Conservation (phyloP, 306 rosid genomes). For the Herpetospermum pedunculosum region DNA sequence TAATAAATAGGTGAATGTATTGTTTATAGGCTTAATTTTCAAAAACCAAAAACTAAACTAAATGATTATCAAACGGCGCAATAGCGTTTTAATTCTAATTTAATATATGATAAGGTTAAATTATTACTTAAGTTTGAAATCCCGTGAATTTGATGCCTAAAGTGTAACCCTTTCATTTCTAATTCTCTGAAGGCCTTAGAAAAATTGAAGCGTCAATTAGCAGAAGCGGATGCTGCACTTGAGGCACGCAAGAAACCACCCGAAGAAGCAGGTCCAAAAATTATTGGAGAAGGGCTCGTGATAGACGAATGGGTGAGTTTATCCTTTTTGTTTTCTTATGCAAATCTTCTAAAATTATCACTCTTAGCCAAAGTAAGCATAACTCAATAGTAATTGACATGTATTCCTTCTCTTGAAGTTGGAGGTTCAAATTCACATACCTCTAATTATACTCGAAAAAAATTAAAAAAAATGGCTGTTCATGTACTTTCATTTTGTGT, state of each 20-base stretch:
- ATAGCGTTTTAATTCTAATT: too few relatives aligned
- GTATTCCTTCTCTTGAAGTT: too few relatives aligned
- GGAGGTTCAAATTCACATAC: too few relatives aligned
- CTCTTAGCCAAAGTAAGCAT: too few relatives aligned
- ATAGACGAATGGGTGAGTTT: slow-evolving; percentile 90
- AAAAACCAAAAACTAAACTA: background rate
- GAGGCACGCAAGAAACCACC: slow-evolving; percentile 71
- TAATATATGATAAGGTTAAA: background rate
- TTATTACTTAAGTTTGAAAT: background rate
- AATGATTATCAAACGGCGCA: too few relatives aligned
- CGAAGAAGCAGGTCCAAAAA: slow-evolving; percentile 62
- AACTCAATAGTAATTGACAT: too few relatives aligned
- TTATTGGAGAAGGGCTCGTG: slow-evolving; percentile 86
- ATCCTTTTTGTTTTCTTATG: background rate
- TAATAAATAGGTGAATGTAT: too few relatives aligned
- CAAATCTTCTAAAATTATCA: background rate
- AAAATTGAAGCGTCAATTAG: slow-evolving; percentile 64
- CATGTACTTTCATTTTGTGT: slow-evolving; percentile 4
- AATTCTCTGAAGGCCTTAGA: slow-evolving; percentile 38
- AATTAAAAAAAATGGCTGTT: too few relatives aligned
- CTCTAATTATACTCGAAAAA: too few relatives aligned
- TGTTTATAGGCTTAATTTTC: too few relatives aligned
- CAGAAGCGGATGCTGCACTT: slow-evolving; percentile 69
- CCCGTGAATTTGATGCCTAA: background rate
- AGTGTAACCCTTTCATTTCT: background rate